Base-by-base conservation (phyloP, 208 protist species). In the Sergeia podlipaevii region DNA sequence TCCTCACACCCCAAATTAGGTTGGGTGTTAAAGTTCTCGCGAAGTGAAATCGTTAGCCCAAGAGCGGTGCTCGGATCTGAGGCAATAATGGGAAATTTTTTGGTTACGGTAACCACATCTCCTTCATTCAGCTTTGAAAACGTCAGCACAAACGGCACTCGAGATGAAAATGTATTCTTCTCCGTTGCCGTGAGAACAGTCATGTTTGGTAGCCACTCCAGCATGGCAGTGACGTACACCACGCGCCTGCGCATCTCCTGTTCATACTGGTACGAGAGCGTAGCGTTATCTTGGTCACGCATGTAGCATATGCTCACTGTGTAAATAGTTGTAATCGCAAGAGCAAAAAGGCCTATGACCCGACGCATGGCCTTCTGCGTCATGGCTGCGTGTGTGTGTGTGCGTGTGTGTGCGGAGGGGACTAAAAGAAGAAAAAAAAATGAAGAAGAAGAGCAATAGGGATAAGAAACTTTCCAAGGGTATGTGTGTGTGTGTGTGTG, bases 231-330 rank as follows among this genome's bases (percentile, higher is more conserved):
- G 13, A 24, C 26, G 50, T 56, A 56, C n/a, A n/a, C 50, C 7
- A 34, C 34, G 10, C 50, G 50, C 32, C 27, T 7, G 11, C 39
- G 27, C 50, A 56, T 56, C 34, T 56, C 50, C 32, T 47, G 27
- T 34, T 39, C n/a, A 34, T 56, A 56, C 13, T 13, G 17, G 50
- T 47, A 47, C 20, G n/a, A 20, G 15, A 56, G 33, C 6, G 50
- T 13, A 34, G 17, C 7, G 13, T 39, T 21, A 7, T 17, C 11
- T 11, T 56, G 34, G 8, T 56, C 33, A n/a, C 32, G 15, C 13
- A 47, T 47, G 34, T 37, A 56, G 8, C 39, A 34, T 17, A 15
- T 20, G 7, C 7, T 23, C 7, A 56, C 33, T 11, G 8, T 11
- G 21, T 28, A 47, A 46, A 48, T 47, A 13, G 45, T 21, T 10